phyloP scores from a whole-genome alignment of 352 stramenopile species.

The Phytophthora sojae region DNA sequence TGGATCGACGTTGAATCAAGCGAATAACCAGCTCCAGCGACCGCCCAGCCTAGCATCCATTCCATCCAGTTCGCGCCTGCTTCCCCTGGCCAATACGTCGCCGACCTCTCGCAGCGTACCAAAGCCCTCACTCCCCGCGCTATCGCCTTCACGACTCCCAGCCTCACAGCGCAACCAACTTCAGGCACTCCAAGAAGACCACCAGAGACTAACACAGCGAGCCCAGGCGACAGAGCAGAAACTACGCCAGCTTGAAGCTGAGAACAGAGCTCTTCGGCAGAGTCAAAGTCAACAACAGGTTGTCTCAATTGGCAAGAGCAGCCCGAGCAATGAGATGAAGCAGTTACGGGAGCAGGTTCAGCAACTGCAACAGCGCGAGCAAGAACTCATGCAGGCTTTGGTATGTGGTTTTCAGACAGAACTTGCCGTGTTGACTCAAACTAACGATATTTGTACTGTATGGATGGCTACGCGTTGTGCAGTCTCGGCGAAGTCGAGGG shows the following conservation, averaged over 20 bases:
- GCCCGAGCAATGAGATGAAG: slow-evolving; percentile 33
- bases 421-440: neutral
- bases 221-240: slow-evolving; percentile 36
- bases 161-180: slow-evolving; percentile 54
- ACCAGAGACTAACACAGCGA: slow-evolving; percentile 55
- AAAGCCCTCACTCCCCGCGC: slow-evolving; percentile 1
- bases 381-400: slow-evolving; percentile 86
- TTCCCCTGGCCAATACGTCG: slow-evolving; percentile 31
- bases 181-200: slow-evolving; percentile 66
- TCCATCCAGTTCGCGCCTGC: slow-evolving; percentile 39
- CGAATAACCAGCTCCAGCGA: slow-evolving; percentile 7
- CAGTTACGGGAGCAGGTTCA: slow-evolving; percentile 66
- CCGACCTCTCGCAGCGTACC: neutral
- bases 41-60: slow-evolving; percentile 35
- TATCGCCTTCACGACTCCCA: slow-evolving; percentile 21
- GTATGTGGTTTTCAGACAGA: slow-evolving; percentile 34
- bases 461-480: neutral
- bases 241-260: slow-evolving; percentile 45
- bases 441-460: neutral
- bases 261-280: slow-evolving; percentile 55
- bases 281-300: neutral
- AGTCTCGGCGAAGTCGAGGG: slow-evolving; percentile 64
- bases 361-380: slow-evolving; percentile 78
- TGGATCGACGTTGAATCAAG: slow-evolving; percentile 5
- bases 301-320: slow-evolving; percentile 21